phyloP scores from a whole-genome alignment of 306 rosid species.

The Delonix regia region DNA sequence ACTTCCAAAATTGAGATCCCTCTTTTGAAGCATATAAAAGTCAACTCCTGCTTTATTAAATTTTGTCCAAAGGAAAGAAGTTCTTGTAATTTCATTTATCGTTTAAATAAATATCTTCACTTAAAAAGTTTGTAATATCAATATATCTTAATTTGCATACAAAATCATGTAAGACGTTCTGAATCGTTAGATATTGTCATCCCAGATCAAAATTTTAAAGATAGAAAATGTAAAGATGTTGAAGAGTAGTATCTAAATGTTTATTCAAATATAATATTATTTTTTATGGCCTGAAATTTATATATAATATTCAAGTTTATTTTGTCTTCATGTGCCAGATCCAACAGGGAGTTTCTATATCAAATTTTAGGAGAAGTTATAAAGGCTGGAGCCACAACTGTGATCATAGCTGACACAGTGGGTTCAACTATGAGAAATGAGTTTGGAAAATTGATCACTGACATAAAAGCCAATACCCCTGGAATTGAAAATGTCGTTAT shows the following conservation, averaged over 20 bases:
- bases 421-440: constrained; percentile 69
- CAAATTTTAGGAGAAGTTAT: constrained; percentile 85
- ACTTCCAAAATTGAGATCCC: neutral
- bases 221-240: too few species aligned
- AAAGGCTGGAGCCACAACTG: constrained; percentile 91
- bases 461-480: constrained; percentile 81
- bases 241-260: too few species aligned
- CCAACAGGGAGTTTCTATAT: constrained; percentile 80
- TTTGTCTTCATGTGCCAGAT: constrained; percentile 48
- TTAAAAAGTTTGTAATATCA: too few species aligned
- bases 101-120: neutral
- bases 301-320: neutral
- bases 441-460: constrained; percentile 78
- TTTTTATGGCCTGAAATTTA: neutral
- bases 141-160: too few species aligned
- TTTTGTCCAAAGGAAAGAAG: too few species aligned
- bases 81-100: neutral
- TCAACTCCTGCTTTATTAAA: neutral
- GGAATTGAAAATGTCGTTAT: constrained; percentile 82
- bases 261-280: neutral
- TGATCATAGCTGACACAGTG: constrained; percentile 92
- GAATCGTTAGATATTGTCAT: too few species aligned
- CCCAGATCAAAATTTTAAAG: too few species aligned
- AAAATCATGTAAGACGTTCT: too few species aligned
- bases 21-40: neutral